Conservation (phyloP, 139 green algal species). For the Tetraselmis chui region DNA sequence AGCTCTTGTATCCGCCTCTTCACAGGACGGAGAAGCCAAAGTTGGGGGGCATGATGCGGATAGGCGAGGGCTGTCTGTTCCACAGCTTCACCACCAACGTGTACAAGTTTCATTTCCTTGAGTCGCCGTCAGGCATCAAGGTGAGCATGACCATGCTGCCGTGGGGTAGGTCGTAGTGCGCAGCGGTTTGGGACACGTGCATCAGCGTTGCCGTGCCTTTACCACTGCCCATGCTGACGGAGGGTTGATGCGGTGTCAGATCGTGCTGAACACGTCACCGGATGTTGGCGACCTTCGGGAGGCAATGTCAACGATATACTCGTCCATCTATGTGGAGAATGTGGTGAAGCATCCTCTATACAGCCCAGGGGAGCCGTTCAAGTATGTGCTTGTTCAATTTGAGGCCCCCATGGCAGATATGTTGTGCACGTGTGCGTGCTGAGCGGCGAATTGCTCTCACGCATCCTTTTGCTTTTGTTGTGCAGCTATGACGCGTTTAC, state of each 20-base stretch:
- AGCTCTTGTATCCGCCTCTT: background rate
- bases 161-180: no score
- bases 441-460: no score
- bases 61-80: constrained; percentile 72
- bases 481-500: constrained; percentile 39
- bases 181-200: no score
- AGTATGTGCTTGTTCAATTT: constrained; percentile 30
- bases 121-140: constrained; percentile 85
- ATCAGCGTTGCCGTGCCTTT: no score
- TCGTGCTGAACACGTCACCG: constrained; percentile 75
- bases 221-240: no score
- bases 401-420: background rate
- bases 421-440: background rate
- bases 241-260: constrained; percentile 46
- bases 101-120: constrained; percentile 91
- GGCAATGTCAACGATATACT: constrained; percentile 67
- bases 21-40: constrained; percentile 54
- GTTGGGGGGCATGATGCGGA: constrained; percentile 58
- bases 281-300: constrained; percentile 61
- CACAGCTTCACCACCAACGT: constrained; percentile 72
- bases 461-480: no score
- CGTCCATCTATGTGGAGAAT: constrained; percentile 67
- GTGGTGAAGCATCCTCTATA: constrained; percentile 83
- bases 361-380: constrained; percentile 59
- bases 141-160: constrained; percentile 16